Evolutionary conservation across 192 early-diverging fungal genomes (phyloP), one percentile per base, ranked within the genome.

Genomic region (Martensiomyces pterosporus): DNA sequence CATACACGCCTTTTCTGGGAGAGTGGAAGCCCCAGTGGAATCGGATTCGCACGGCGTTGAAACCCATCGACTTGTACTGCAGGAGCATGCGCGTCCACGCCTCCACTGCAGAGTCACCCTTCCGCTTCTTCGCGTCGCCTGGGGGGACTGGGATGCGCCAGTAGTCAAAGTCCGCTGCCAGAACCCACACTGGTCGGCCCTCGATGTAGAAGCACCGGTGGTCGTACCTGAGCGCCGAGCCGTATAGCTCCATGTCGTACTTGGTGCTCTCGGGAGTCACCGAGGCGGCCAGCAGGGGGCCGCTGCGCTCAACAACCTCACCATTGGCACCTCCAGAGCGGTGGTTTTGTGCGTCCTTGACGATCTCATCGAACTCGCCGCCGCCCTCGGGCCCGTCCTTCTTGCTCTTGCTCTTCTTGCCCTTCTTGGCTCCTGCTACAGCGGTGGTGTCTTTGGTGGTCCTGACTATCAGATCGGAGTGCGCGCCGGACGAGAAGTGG

Each of bases 11-110:
- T 46, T 86, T 76, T 36, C 61, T 68, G 9, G 89, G 81, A n/a
- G 85, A 88, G 60, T 90, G 86, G 58, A 79, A 89, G 4, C 86
- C 89, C 91, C 91, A 93, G 56, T 90, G 85, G 62, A 94, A 92
- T 49, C 90, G 89, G 44, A 94, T 87, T 12, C 91, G 82, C 55
- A 94, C 84, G 14, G 84, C 67, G 52, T 84, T 93, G 24, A 91
- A 75, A 1, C 90, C 90, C 14, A 78, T 65, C 4, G 83, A 76
- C 36, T 82, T 81, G 78, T 85, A 86, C 55, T 83, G 80, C 49
- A 77, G 68, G 24, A 94, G 75, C 26, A 88, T 79, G 17, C 57
- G 60, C 24, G 60, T 48, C 91, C 91, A 94, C 44, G 57, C 35
- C 27, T 23, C 38, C 22, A 34, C 21, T 19, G 47, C 55, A 16